Conservation (phyloP, 2,329 filamentous ascomycete species). For the Trichoderma sp. region DNA sequence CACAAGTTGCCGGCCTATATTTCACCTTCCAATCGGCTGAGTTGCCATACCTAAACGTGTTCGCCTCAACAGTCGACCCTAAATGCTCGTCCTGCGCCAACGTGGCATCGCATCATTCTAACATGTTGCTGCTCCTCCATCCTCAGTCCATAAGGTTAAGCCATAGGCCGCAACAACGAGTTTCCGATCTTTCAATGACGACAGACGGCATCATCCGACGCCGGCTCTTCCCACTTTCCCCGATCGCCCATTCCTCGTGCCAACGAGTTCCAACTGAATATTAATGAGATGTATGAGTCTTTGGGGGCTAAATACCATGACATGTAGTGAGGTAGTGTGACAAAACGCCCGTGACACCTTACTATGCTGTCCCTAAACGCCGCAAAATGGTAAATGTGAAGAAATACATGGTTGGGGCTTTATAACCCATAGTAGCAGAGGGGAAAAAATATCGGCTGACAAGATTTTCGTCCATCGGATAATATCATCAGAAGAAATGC, state of each 20-base stretch:
- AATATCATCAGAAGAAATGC: slow-evolving; percentile 81
- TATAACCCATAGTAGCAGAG: slow-evolving; percentile 21
- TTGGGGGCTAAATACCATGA: slow-evolving; percentile 35
- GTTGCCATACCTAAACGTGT: slow-evolving; percentile 11
- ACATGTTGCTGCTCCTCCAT: slow-evolving; percentile 10
- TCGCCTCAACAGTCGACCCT: slow-evolving; percentile 7
- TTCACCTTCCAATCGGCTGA: slow-evolving; percentile 1
- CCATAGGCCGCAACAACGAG: not conserved
- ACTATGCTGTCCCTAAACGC: slow-evolving; percentile 58
- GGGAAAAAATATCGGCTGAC: slow-evolving; percentile 28
- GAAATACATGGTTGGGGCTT: slow-evolving; percentile 47
- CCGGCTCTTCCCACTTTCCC: not conserved
- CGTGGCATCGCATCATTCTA: slow-evolving; percentile 15
- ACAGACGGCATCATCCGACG: not conserved
- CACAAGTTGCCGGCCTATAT: slow-evolving; percentile 21
- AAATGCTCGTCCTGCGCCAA: slow-evolving; percentile 10
- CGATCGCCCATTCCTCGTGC: not conserved
- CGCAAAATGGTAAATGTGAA: slow-evolving; percentile 47
- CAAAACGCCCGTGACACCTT: slow-evolving; percentile 54
- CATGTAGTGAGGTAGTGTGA: slow-evolving; percentile 38
- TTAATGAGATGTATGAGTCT: slow-evolving; percentile 39
- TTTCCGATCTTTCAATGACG: not conserved
- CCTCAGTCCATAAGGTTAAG: not conserved
- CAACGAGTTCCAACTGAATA: slow-evolving; percentile 23
- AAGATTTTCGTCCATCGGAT: slow-evolving; percentile 23